Evolutionary conservation across 2,329 filamentous ascomycete species (phyloP), one percentile per base, ranked within the genome.

Genomic region (Hypoxylon sp.): DNA sequence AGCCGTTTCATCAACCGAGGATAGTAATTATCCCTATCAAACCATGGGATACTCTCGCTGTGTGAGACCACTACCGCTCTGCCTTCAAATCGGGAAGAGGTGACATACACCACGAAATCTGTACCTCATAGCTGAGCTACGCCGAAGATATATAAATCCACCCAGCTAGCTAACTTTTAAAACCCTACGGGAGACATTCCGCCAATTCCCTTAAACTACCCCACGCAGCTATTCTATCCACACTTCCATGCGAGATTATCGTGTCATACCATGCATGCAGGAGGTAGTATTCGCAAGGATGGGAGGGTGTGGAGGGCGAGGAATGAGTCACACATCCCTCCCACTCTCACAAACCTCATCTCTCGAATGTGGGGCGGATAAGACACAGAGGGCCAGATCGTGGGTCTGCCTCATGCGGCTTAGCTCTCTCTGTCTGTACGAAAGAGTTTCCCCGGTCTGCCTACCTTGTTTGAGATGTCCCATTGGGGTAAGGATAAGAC

Each of bases 281-380:
- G 24, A 4, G 24, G 24, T 26, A 7, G 24, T 26, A 26, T 41
- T 32, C 47, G 26, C 47, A 34, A 32, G 43, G 48, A 24, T 56
- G 46, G 39, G 26, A 53, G 48, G 48, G 46, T 60, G 26, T 34
- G 37, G 58, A 60, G 50, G 10, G n/a, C n/a, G n/a, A n/a, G 39
- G 24, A 44, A 63, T 68, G 65, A 68, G 58, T 68, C 65, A 68
- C 53, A 65, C 59, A 56, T 65, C 61, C 59, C 32, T 56, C 52
- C 55, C 51, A 6, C 7, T n/a, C n/a, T n/a, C n/a, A n/a, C n/a
- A n/a, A n/a, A n/a, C 34, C 49, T 32, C 26, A 52, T 26, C 34
- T 26, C 41, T 34, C n/a, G 39, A 8, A 54, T 32, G 48, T 37
- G 52, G 41, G 41, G 52, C 30, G 13, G 55, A 51, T 13, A 34